phyloP scores from a whole-genome alignment of 768 basidiomycete genomes.

The Podaxis sp. region DNA sequence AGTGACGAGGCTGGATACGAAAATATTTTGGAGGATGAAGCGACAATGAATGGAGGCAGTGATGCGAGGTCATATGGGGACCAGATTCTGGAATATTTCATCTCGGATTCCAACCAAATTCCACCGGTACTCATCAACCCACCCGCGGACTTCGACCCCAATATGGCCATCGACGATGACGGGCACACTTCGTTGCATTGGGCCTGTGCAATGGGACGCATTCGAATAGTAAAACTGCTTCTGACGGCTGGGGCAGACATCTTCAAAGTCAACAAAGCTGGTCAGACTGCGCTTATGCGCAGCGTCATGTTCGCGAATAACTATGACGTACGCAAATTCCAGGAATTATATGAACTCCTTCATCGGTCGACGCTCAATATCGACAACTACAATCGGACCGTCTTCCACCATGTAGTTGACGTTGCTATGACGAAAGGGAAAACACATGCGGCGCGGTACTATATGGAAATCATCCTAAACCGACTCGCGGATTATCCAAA shows the following conservation, averaged over 20 bases:
- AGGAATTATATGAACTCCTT: conserved; percentile 93
- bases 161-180: conserved; percentile 97
- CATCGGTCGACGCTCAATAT: conserved; percentile 99
- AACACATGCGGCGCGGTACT: conserved; percentile 96
- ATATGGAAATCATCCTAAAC: conserved; percentile 93
- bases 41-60: conserved; percentile 40
- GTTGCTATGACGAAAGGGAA: conserved; percentile 97
- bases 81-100: conserved; percentile 97
- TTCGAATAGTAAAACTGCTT: conserved; percentile 92
- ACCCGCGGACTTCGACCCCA: conserved; percentile 89
- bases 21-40: conserved; percentile 43
- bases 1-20: conserved; percentile 44
- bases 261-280: conserved; percentile 94
- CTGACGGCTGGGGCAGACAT: conserved; percentile 94
- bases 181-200: conserved; percentile 96
- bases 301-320: conserved; percentile 99
- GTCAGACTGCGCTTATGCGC: conserved; percentile 97
- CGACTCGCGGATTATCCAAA: conserved; percentile 91
- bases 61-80: conserved; percentile 84
- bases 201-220: conserved; percentile 98
- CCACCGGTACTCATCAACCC: conserved; percentile 86
- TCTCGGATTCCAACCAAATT: conserved; percentile 92
- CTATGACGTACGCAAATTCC: conserved; percentile 98
- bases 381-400: conserved; percentile 95
- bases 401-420: conserved; percentile 98